phyloP scores from a whole-genome alignment of 2,329 filamentous ascomycete genomes.

The Calonectria ilicicola region DNA sequence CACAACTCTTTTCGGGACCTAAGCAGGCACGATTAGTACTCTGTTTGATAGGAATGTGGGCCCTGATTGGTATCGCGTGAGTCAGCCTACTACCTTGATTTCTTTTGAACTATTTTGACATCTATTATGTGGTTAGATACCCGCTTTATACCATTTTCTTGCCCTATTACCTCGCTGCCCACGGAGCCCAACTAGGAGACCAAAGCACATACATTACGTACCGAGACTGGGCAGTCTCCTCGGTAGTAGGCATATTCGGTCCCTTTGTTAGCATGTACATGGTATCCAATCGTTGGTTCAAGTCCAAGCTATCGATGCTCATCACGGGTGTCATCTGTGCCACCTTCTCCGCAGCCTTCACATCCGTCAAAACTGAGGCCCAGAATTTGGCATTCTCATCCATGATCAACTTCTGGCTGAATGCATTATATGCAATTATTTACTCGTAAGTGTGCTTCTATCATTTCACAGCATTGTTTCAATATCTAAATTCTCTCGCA shows the following conservation, averaged over 20 bases:
- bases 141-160: conserved; percentile 59
- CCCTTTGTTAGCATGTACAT: conserved; percentile 53
- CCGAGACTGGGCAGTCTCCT: conserved; percentile 48
- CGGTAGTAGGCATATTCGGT: conserved; percentile 51
- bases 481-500: neutral
- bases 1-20: conserved; percentile 12
- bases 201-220: conserved; percentile 43
- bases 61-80: conserved; percentile 54
- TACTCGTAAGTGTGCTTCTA: conserved; percentile 27
- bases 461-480: rapidly evolving
- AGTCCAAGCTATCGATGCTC: conserved; percentile 18
- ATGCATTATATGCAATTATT: conserved; percentile 33
- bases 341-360: conserved; percentile 37
- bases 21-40: conserved; percentile 14
- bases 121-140: conserved; percentile 40
- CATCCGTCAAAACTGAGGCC: conserved; percentile 27
- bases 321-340: conserved; percentile 32
- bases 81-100: neutral
- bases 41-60: conserved; percentile 51
- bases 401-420: conserved; percentile 37
- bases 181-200: conserved; percentile 43
- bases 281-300: conserved; percentile 42
- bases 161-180: conserved; percentile 55
- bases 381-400: conserved; percentile 40
- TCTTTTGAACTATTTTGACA: neutral